phyloP scores from a whole-genome alignment of 2,329 filamentous ascomycete genomes.

The Ceratocystis colombiana region DNA sequence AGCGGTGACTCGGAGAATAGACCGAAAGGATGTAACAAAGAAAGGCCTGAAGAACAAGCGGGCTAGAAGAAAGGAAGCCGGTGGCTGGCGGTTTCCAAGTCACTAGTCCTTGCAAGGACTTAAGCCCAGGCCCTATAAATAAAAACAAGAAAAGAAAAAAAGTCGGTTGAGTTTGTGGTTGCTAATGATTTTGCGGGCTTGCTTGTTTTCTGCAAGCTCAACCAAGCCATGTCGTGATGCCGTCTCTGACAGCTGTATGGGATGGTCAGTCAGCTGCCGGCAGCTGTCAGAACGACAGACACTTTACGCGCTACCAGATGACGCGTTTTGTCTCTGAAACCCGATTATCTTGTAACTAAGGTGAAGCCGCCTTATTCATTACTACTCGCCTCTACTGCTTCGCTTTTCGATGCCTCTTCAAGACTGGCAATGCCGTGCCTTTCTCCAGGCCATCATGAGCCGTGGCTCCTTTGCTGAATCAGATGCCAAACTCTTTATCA shows the following conservation, averaged over 20 bases:
- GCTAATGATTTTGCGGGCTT: background rate
- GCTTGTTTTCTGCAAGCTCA: background rate
- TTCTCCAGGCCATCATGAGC: slow-evolving; percentile 79
- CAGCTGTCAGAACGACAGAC: background rate
- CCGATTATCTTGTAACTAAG: no score
- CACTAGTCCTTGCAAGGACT: slow-evolving; percentile 9
- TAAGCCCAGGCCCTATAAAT: background rate
- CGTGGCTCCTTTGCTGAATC: slow-evolving; percentile 65
- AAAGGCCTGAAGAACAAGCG: background rate
- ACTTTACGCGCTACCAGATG: slow-evolving; percentile 4
- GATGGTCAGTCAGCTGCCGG: background rate
- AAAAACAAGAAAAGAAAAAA: background rate
- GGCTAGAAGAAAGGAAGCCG: background rate
- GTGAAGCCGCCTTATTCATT: background rate
- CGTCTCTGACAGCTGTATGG: background rate
- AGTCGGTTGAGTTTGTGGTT: slow-evolving; percentile 5
- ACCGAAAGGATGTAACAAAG: background rate
- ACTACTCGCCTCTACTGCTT: background rate
- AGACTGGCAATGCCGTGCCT: slow-evolving; percentile 53
- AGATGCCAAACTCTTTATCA: slow-evolving; percentile 63
- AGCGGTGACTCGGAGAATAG: background rate
- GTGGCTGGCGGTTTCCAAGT: background rate
- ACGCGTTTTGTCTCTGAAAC: background rate
- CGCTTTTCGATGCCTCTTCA: slow-evolving; percentile 5
- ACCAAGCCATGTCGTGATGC: no score